Evolutionary conservation across 139 green algal species (phyloP).

Genomic region (Chlorella vulgaris): DNA sequence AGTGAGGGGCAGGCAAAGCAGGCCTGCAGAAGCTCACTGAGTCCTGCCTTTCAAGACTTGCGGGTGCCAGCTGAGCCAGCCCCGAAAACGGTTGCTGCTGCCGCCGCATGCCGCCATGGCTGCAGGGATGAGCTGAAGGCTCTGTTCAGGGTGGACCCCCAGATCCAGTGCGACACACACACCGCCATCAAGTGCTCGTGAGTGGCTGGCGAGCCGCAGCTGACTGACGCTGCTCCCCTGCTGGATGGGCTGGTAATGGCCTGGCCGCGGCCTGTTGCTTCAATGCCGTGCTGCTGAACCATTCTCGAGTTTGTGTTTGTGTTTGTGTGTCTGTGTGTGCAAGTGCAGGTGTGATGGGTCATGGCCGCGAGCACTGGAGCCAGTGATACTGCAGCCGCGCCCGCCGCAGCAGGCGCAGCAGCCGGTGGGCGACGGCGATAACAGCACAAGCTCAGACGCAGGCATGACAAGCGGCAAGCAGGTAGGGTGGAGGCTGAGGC

Average conservation of each 20-base stretch:
- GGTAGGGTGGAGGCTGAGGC: not conserved
- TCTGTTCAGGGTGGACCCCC: conserved; percentile 59
- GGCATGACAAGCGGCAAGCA: not conserved
- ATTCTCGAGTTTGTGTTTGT: not conserved
- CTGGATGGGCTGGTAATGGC: too few relatives aligned
- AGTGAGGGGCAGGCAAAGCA: not conserved
- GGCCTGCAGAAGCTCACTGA: too few relatives aligned
- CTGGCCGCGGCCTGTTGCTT: not conserved
- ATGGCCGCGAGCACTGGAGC: not conserved
- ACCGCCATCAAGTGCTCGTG: conserved; percentile 67
- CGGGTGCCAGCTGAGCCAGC: not conserved
- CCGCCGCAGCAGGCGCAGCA: not conserved
- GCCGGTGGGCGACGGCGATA: not conserved
- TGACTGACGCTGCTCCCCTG: too few relatives aligned
- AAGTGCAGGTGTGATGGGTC: not conserved
- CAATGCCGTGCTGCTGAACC: not conserved
- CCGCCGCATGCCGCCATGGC: not conserved
- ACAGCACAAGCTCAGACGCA: not conserved
- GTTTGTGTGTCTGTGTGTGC: not conserved
- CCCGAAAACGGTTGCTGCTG: not conserved
- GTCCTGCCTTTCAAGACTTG: too few relatives aligned
- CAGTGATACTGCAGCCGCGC: not conserved
- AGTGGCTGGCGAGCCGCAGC: too few relatives aligned
- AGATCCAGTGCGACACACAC: conserved; percentile 61
- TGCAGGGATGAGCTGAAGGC: conserved; percentile 55